Conservation (phyloP, 179 eudicot species). For the Beta lomatogona region DNA sequence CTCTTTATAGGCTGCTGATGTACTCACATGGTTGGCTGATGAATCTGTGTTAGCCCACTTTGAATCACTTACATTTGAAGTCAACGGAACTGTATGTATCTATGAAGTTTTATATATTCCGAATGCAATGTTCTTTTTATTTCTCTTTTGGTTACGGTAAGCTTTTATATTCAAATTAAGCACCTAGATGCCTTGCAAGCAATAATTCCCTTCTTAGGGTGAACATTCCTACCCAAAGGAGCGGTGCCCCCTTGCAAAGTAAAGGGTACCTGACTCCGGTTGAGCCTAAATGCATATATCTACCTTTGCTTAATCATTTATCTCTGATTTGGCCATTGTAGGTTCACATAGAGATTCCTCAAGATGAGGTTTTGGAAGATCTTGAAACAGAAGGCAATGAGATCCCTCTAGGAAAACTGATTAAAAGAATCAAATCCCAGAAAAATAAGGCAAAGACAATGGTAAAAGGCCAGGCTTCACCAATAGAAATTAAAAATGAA, state of each 20-base stretch:
- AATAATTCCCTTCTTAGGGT: too few relatives aligned
- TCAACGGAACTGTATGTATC: conserved; percentile 67
- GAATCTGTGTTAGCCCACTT: conserved; percentile 71
- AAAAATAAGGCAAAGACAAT: conserved; percentile 62
- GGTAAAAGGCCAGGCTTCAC: conserved; percentile 44
- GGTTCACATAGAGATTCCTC: conserved; percentile 56
- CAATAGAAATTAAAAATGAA: conserved; percentile 46
- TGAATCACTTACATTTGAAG: conserved; percentile 68
- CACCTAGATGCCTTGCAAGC: too few relatives aligned
- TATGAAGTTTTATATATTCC: conserved; percentile 1
- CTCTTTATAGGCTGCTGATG: conserved; percentile 53
- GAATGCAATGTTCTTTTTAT: neutral
- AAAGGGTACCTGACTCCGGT: too few relatives aligned
- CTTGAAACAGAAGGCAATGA: conserved; percentile 80
- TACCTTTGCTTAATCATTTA: conserved; percentile 14
- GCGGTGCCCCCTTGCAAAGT: too few relatives aligned
- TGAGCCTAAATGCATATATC: too few relatives aligned
- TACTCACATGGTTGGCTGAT: conserved; percentile 70
- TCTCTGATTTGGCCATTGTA: conserved; percentile 33
- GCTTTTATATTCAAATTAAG: too few relatives aligned
- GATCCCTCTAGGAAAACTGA: conserved; percentile 79
- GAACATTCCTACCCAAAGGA: too few relatives aligned
- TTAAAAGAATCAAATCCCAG: conserved; percentile 80
- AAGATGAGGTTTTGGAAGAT: conserved; percentile 68
- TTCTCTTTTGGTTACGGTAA: too few relatives aligned